Conservation (phyloP, 2,329 filamentous ascomycete genomes). For the Colletotrichum cordylinicola region DNA sequence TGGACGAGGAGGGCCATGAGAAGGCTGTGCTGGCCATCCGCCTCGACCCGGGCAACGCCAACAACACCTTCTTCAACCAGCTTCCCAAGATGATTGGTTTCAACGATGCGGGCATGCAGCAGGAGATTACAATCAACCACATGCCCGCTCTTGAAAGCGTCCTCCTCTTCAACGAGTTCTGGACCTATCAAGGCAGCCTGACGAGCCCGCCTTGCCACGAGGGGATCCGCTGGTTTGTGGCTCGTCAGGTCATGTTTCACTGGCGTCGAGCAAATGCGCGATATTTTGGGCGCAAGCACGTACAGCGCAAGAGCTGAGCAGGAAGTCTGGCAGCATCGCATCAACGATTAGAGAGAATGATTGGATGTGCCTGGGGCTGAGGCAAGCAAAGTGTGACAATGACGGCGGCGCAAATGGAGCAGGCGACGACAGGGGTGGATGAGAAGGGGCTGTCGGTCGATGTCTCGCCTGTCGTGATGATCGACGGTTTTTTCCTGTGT, state of each 20-base stretch:
- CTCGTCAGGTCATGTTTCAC: constrained; percentile 37
- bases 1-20: constrained; percentile 43
- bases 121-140: constrained; percentile 31
- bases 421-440: not conserved
- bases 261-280: constrained; percentile 52
- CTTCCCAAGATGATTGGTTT: constrained; percentile 44
- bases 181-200: constrained; percentile 53
- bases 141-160: constrained; percentile 39
- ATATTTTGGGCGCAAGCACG: constrained; percentile 47
- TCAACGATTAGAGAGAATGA: constrained; percentile 38
- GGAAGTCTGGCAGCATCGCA: constrained; percentile 50
- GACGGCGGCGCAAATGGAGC: not conserved
- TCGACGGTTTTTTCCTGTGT: not conserved
- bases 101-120: constrained; percentile 31
- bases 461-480: not conserved
- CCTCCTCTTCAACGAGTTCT: constrained; percentile 46
- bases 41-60: constrained; percentile 45
- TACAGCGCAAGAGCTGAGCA: constrained; percentile 50
- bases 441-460: not conserved
- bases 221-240: constrained; percentile 47
- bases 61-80: constrained; percentile 46
- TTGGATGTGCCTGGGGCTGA: not conserved
- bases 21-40: constrained; percentile 51
- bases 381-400: not conserved
- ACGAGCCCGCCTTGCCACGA: constrained; percentile 53